Evolutionary conservation across 176 grass and related monocot genomes (phyloP), one percentile per base, ranked within the genome.

Genomic region (Avena insularis): DNA sequence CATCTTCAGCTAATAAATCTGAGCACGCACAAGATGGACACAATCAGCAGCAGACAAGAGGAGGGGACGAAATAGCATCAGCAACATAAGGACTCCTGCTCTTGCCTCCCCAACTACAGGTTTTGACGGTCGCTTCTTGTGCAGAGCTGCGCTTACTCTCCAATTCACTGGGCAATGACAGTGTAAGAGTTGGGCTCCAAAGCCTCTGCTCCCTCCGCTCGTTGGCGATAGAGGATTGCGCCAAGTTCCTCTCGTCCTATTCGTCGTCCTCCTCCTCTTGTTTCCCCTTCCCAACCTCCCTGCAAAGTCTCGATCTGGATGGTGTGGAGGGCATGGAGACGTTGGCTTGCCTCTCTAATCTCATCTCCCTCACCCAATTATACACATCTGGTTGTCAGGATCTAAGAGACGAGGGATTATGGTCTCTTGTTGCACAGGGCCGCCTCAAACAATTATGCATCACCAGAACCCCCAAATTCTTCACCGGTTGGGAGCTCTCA

Each of bases 321-420:
- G 58, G 4, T 63, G 43, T 60, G 33, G 54, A 21, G 4, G 19
- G 33, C 76, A 59, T 79, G 56, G 15, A 62, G 12, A 79, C 57
- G 0, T 12, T 25, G 5, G 13, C 11, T 1, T 12, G 25, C n/a
- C 9, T 62, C n/a, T 80, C 40, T 0, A 49, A 80, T 21, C 21
- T 80, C 57, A 29, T 29, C 16, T 65, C 76, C 16, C 73, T 89
- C 78, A 29, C 19, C 3, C 0, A 0, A 12, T 66, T 89, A 74
- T 0, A 0, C 0, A 4, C 75, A 0, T 0, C 0, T 0, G 0
- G 0, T 0, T 65, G 67, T 3, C 43, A 4, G 19, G 53, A 79
- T 53, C 9, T 72, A 29, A 83, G 25, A 63, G 9, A 12, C 0
- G 27, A 59, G 3, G 50, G 63, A 4, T 5, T 86, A 11, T 40